Percentiles rank a stretch among this genome's conserved stretches.
Evolutionary conservation across 1,139 yeast species (phyloP).

Genomic region (Oligophagozyma castellii): DNA sequence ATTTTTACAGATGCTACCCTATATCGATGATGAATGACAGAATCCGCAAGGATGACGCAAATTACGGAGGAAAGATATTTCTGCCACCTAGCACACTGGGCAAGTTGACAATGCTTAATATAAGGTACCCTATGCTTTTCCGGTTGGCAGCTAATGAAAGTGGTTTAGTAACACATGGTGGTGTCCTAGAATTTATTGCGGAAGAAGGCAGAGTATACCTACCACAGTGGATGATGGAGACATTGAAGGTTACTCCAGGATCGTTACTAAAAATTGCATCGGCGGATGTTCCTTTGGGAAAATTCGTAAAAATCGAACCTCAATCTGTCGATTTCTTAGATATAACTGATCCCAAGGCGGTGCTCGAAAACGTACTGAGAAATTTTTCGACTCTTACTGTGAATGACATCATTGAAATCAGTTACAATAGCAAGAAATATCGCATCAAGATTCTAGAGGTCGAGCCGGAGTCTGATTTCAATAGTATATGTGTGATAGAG

Average conservation of each 20-base stretch:
- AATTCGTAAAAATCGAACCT: constrained; percentile 87
- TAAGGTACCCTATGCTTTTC: constrained; percentile 92
- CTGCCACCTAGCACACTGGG: constrained; percentile 87
- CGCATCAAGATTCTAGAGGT: constrained; percentile 79
- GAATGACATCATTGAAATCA: constrained; percentile 72
- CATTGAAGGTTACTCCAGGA: constrained; percentile 64
- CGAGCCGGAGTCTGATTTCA: constrained; percentile 53
- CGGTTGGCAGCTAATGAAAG: constrained; percentile 59
- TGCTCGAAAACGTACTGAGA: constrained; percentile 78
- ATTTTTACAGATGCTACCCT: constrained; percentile 85
- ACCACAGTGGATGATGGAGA: constrained; percentile 95
- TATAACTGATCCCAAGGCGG: constrained; percentile 93
- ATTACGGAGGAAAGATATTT: constrained; percentile 93
- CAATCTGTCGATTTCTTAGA: constrained; percentile 89
- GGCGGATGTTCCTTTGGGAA: constrained; percentile 75
- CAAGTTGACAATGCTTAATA: constrained; percentile 75
- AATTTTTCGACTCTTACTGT: constrained; percentile 82
- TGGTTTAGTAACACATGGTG: constrained; percentile 58
- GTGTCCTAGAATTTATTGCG: constrained; percentile 91
- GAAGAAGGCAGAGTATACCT: constrained; percentile 93
- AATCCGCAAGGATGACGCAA: constrained; percentile 65
- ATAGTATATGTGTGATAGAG: constrained; percentile 86
- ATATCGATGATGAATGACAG: constrained; percentile 81
- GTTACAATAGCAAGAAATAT: constrained; percentile 67
- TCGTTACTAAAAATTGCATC: constrained; percentile 59